Percentiles rank a stretch among this genome's conserved stretches.
Evolutionary conservation across 1,139 yeast species (phyloP).

Genomic region (Hyphopichia buzzinii): DNA sequence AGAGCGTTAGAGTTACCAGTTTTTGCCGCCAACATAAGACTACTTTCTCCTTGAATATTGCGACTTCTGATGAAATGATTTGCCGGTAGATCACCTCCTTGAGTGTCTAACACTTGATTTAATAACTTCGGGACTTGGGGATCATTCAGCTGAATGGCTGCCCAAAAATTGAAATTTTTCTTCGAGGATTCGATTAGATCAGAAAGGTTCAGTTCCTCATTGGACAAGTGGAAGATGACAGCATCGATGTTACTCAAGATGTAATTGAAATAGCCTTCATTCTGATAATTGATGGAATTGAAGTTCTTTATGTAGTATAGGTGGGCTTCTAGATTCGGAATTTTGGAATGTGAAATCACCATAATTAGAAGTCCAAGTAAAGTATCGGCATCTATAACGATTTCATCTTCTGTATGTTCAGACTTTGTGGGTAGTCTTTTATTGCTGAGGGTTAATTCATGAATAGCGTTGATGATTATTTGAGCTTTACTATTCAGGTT

Average conservation of each 20-base stretch:
- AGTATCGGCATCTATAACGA: constrained; percentile 75
- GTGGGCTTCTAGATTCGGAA: constrained; percentile 61
- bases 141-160: constrained; percentile 41
- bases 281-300: constrained; percentile 29
- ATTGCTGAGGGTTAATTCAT: constrained; percentile 40
- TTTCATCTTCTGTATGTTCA: constrained; percentile 13
- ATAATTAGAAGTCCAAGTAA: constrained; percentile 69
- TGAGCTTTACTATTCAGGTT: constrained; percentile 55
- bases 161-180: constrained; percentile 55
- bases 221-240: constrained; percentile 60
- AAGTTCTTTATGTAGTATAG: constrained; percentile 64
- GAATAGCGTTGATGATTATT: constrained; percentile 53
- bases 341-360: constrained; percentile 65
- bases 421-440: constrained; percentile 4
- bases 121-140: constrained; percentile 11
- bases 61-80: constrained; percentile 51
- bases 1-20: constrained; percentile 45
- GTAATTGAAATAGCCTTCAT: constrained; percentile 41
- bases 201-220: constrained; percentile 30
- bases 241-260: constrained; percentile 79
- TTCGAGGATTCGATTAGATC: constrained; percentile 45
- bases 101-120: constrained; percentile 16
- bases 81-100: constrained; percentile 26
- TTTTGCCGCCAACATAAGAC: constrained; percentile 53
- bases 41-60: constrained; percentile 65